phyloP scores from a whole-genome alignment of 208 protist genomes.

The Borovskyia barvae region DNA sequence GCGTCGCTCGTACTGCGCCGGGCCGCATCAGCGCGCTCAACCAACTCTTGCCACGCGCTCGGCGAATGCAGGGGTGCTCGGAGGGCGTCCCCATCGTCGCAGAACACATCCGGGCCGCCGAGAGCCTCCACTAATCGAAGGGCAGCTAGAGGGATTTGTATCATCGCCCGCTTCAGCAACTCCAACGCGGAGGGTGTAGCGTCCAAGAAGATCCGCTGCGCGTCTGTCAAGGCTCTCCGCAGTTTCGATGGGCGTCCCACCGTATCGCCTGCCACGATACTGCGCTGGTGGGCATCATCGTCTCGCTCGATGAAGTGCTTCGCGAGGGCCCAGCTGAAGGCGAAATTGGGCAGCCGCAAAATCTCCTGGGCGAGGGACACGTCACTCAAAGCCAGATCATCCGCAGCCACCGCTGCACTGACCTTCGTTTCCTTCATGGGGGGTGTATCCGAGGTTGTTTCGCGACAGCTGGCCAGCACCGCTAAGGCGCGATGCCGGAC shows the following conservation, averaged over 20 bases:
- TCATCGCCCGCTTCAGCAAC: constrained; percentile 50
- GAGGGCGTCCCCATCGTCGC: background rate
- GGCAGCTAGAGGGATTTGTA: constrained; percentile 58
- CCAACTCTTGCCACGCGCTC: constrained; percentile 1
- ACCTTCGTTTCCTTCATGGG: constrained; percentile 1
- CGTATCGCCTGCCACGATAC: constrained; percentile 27
- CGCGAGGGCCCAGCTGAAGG: constrained; percentile 79
- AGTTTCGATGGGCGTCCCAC: constrained; percentile 46
- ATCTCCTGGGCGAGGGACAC: constrained; percentile 24
- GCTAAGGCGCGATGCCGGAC: constrained; percentile 19
- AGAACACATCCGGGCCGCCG: constrained; percentile 18
- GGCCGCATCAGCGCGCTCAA: background rate
- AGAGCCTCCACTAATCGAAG: constrained; percentile 11
- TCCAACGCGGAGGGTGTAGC: constrained; percentile 35
- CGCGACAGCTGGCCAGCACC: background rate
- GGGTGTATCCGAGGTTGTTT: background rate
- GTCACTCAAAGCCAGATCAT: background rate
- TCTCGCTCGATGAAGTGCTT: constrained; percentile 66
- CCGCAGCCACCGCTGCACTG: constrained; percentile 3
- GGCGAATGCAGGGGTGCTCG: background rate
- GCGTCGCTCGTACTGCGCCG: background rate
- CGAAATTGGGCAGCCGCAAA: constrained; percentile 58
- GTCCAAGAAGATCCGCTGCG: constrained; percentile 28
- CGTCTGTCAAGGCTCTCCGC: constrained; percentile 44
- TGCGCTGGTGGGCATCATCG: constrained; percentile 26